These are phyloP conservation scores for Fusarium xyrophilum DNA, from an alignment of 2,329 filamentous ascomycete species.

Conservation along the genomic window DNA sequence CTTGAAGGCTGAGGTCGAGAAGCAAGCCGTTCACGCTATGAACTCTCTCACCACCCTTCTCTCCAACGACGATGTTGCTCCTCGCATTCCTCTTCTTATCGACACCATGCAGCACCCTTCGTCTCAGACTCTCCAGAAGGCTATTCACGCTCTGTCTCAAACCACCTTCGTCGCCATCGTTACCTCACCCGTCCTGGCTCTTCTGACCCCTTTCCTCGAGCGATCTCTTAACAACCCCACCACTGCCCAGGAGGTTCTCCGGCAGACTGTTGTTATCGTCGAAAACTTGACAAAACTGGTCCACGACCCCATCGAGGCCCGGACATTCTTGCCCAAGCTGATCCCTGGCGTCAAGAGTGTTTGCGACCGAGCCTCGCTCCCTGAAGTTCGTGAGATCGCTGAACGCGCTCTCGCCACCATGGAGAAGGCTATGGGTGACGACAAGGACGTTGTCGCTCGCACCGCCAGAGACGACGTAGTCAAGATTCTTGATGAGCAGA, in stretches of 20 bases:
- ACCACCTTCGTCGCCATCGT: slow-evolving; percentile 99
- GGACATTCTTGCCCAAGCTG: slow-evolving; percentile 93
- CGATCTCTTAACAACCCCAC: slow-evolving; percentile 89
- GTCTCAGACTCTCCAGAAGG: slow-evolving; percentile 86
- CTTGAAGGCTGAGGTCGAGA: slow-evolving; percentile 85
- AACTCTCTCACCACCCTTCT: slow-evolving; percentile 85
- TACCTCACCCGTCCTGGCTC: slow-evolving; percentile 91
- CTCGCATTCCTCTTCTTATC: slow-evolving; percentile 88
- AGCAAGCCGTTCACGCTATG: slow-evolving; percentile 93
- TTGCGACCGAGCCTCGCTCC: slow-evolving; percentile 84
- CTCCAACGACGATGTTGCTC: slow-evolving; percentile 95
- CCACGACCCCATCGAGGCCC: slow-evolving; percentile 91
- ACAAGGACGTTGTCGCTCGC: slow-evolving; percentile 70
- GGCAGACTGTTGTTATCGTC: slow-evolving; percentile 94
- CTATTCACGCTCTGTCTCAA: slow-evolving; percentile 94
- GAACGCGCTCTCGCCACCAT: slow-evolving; percentile 84
- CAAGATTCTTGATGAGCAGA: slow-evolving; percentile 75
- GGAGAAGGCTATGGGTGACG: slow-evolving; percentile 86
- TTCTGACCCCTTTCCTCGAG: slow-evolving; percentile 93
- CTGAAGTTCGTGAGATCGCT: slow-evolving; percentile 91
- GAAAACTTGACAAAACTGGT: slow-evolving; percentile 99
- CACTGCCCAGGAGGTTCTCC: slow-evolving; percentile 91
- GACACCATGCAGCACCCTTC: slow-evolving; percentile 96
- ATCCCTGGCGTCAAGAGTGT: slow-evolving; percentile 93
- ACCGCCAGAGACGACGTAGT: slow-evolving; percentile 76